Base-by-base conservation (phyloP, 2,329 filamentous ascomycete genomes). In the Alternaria panax region DNA sequence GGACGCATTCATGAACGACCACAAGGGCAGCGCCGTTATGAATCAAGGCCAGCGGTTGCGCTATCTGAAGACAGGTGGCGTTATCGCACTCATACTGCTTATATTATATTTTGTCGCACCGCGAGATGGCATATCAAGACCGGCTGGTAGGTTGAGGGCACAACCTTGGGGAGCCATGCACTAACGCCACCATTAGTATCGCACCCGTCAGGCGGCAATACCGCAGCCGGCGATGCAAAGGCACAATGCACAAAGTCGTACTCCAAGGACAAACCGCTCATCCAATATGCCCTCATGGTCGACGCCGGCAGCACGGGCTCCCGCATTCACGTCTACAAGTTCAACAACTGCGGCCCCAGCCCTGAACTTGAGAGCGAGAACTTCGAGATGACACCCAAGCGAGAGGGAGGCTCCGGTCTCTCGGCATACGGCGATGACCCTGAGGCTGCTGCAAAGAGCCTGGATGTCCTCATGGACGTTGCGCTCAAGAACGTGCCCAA, bases 231-330 rank as follows among this genome's bases (percentile, higher is more conserved):
- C 71, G 87, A 88, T 8, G 85, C 88, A 72, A 86, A 86, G 65
- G 84, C 86, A 42, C 90, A 87, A 81, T 99, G 95, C 85, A 88
- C 88, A 60, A 92, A 89, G 76, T 92, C 95, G 41, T 89, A 86
- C 81, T 92, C 92, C 71, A 88, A 91, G 73, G 90, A 92, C 66
- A 98, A 97, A 82, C 94, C 95, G 50, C 87, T 99, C 67, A 90
- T 97, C 63, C 95, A 99, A 78, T 99, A 98, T 82, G 96, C 95
- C 62, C 87, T 98, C 74, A 99, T 99, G 95, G 92, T 99, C 74
- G 95, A 99, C 80, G 95, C 95, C 47, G 95, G 95, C 71, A 98
- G 93, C 83, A 98, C 95, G 54, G 95, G 95, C 62, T 98, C 95
- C 61, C 91, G 95, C 71, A 97, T 99, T 76, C 96, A 99, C 82